phyloP scores from a whole-genome alignment of 176 grass and related monocot species.

The Saccharum officinarum region DNA sequence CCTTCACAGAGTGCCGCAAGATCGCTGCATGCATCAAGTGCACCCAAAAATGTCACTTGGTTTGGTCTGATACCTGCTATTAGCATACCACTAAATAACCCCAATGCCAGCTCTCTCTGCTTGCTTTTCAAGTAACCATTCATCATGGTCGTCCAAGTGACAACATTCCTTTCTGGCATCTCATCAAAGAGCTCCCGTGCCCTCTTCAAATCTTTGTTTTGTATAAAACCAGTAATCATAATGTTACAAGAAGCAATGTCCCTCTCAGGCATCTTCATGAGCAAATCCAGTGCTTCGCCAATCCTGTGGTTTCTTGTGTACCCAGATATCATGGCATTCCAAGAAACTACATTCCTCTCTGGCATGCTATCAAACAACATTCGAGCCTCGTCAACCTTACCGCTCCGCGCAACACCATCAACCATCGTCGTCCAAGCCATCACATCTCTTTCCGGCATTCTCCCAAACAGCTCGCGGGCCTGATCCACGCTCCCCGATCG shows the following conservation, averaged over 20 bases:
- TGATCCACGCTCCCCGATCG: constrained; percentile 38
- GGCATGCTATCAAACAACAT: constrained; percentile 48
- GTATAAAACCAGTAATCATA: constrained; percentile 57
- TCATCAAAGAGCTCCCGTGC: constrained; percentile 45
- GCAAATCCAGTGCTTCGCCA: constrained; percentile 42
- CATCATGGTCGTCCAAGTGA: constrained; percentile 82
- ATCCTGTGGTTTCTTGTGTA: constrained; percentile 44
- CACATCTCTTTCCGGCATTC: constrained; percentile 46
- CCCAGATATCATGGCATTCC: constrained; percentile 63
- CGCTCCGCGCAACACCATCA: constrained; percentile 36
- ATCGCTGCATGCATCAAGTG: constrained; percentile 62
- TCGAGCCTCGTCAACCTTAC: constrained; percentile 44
- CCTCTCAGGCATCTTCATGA: constrained; percentile 40
- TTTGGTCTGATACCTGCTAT: constrained; percentile 58
- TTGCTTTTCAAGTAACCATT: constrained; percentile 60
- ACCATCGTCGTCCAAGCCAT: constrained; percentile 62
- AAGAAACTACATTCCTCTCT: constrained; percentile 47
- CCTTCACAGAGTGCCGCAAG: constrained; percentile 63
- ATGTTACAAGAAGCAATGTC: constrained; percentile 55
- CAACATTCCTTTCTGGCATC: constrained; percentile 54
- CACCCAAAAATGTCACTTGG: constrained; percentile 68
- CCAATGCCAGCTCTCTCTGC: constrained; percentile 59
- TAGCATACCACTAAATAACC: constrained; percentile 60
- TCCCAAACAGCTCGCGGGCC: constrained; percentile 35
- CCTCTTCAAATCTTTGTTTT: constrained; percentile 49